Percentiles rank a stretch among this genome's conserved stretches.
phyloP scores from a whole-genome alignment of 352 stramenopile genomes.

The Phytophthora quininea region DNA sequence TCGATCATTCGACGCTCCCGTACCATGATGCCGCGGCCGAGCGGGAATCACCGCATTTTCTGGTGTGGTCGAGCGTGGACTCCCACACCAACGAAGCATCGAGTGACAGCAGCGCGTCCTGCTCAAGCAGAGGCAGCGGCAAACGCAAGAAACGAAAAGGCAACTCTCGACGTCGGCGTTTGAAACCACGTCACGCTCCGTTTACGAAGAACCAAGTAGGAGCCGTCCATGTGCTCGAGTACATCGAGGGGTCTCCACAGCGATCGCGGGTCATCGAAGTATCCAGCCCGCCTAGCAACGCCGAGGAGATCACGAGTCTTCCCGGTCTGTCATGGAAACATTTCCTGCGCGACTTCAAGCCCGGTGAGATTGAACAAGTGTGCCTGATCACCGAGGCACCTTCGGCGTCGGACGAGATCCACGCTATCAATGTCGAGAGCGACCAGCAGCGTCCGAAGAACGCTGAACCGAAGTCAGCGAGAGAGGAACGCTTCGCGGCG shows the following conservation, averaged over 20 bases:
- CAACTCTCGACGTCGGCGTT: not conserved
- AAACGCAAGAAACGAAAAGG: conserved; percentile 2
- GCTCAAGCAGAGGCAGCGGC: not conserved
- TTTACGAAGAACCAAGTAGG: not conserved
- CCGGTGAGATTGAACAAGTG: conserved; percentile 19
- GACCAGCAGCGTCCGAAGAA: not conserved
- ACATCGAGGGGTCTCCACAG: not conserved
- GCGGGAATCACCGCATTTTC: not conserved
- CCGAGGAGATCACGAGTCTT: not conserved
- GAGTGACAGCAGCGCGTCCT: not conserved
- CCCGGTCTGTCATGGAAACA: conserved; percentile 14
- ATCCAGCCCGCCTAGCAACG: conserved; percentile 5
- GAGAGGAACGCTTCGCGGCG: conserved; percentile 19
- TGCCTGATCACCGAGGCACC: conserved; percentile 5
- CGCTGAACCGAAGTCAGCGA: conserved; percentile 2
- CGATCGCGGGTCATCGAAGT: not conserved
- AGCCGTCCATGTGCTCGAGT: conserved; percentile 3
- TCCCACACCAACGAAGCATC: conserved; percentile 2
- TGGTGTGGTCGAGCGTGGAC: not conserved
- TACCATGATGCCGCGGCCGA: not conserved
- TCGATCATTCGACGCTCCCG: no score
- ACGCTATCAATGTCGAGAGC: not conserved
- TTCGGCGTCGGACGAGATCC: not conserved
- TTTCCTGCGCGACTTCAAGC: conserved; percentile 20
- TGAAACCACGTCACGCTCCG: not conserved